Conservation (phyloP, 2,329 filamentous ascomycete genomes). For the Camillea tinctor region DNA sequence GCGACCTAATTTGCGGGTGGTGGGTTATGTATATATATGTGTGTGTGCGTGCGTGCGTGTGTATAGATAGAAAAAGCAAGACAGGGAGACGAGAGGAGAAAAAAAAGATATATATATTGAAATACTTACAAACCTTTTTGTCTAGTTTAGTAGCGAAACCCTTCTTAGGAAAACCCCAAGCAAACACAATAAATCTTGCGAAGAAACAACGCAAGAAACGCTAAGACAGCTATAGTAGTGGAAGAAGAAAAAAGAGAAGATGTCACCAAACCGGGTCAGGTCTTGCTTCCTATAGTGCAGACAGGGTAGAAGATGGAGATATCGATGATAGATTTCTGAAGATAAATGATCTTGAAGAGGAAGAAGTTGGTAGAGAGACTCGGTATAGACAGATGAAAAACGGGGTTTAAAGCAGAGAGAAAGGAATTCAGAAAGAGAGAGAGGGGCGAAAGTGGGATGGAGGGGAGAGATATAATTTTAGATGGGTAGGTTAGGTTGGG, state of each 20-base stretch:
- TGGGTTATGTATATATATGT: conserved; percentile 4
- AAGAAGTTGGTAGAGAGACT: conserved; percentile 18
- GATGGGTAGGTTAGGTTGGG: not conserved
- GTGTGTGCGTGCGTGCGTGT: too few species aligned
- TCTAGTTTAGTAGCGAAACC: conserved; percentile 6
- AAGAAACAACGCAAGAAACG: conserved; percentile 15
- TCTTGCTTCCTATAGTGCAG: conserved; percentile 8
- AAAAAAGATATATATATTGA: not conserved
- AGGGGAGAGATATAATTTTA: conserved; percentile 2
- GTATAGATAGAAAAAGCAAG: conserved; percentile 4
- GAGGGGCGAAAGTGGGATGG: conserved; percentile 1
- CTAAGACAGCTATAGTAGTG: conserved; percentile 5
- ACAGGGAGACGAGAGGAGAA: conserved; percentile 2
- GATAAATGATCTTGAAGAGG: conserved; percentile 7
- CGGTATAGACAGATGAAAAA: conserved; percentile 4
- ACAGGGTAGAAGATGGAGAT: conserved; percentile 4
- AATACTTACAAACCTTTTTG: conserved; percentile 13
- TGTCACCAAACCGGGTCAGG: conserved; percentile 12
- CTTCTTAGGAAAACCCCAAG: conserved; percentile 5
- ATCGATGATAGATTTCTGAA: conserved; percentile 7
- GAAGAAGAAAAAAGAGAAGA: conserved; percentile 5
- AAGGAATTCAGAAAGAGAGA: not conserved
- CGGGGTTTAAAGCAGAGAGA: not conserved
- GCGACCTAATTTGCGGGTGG: not conserved
- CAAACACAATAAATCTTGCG: conserved; percentile 13